These are phyloP conservation scores for Lipomyces chichibuensis DNA, from an alignment of 805 yeast species.

Conservation along the genomic window DNA sequence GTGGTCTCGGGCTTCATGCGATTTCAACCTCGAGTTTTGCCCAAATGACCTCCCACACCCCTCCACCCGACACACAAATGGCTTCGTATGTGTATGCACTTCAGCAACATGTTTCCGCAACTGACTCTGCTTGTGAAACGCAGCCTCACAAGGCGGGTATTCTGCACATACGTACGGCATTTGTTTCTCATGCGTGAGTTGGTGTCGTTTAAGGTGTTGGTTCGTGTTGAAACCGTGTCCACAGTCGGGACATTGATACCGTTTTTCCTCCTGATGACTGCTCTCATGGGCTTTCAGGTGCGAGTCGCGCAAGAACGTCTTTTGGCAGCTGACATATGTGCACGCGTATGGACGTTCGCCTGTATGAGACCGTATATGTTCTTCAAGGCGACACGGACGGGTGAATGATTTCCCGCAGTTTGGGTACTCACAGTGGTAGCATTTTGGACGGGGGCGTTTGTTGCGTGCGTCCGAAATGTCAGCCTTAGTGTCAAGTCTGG, in stretches of 20 bases:
- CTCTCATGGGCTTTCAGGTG: conserved; percentile 75
- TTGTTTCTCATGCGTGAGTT: conserved; percentile 73
- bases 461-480: neutral
- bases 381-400: conserved; percentile 79
- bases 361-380: conserved; percentile 77
- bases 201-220: conserved; percentile 85
- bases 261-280: conserved; percentile 26
- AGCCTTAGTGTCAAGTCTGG: neutral
- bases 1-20: conserved; percentile 70
- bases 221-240: conserved; percentile 77
- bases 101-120: conserved; percentile 69
- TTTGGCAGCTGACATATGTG: conserved; percentile 55
- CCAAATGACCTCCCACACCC: conserved; percentile 67
- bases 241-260: conserved; percentile 57
- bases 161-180: conserved; percentile 54
- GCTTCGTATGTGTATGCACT: conserved; percentile 57
- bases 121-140: conserved; percentile 75
- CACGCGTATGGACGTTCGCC: conserved; percentile 80
- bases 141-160: conserved; percentile 62
- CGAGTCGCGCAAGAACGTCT: conserved; percentile 71
- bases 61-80: conserved; percentile 54
- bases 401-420: conserved; percentile 77
- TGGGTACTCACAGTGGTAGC: conserved; percentile 61
- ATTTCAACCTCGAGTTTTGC: conserved; percentile 65
- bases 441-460: conserved; percentile 55